Conservation (phyloP, 2,329 filamentous ascomycete species). For the Thelonectria blattea region DNA sequence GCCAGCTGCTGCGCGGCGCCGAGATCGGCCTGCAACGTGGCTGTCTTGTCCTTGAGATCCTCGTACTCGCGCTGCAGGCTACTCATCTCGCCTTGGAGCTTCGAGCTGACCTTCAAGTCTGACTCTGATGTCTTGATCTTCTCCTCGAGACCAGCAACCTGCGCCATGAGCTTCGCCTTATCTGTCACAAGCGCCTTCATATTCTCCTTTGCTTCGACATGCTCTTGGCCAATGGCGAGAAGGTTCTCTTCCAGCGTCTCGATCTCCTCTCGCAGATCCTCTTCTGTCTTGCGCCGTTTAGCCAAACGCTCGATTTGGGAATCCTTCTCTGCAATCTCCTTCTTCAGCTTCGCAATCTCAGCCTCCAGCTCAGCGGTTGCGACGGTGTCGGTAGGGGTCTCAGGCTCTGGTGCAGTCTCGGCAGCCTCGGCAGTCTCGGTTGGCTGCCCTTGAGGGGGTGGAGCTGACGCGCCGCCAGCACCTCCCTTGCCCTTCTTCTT, state of each 20-base stretch:
- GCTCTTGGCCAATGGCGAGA: conserved; percentile 78
- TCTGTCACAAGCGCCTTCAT: conserved; percentile 74
- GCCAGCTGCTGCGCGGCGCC: conserved; percentile 86
- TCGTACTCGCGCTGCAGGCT: conserved; percentile 62
- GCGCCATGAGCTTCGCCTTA: conserved; percentile 67
- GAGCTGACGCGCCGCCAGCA: conserved; percentile 51
- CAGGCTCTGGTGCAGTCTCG: conserved; percentile 43
- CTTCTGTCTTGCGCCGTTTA: conserved; percentile 74
- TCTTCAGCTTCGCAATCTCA: conserved; percentile 58
- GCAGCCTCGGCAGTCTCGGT: conserved; percentile 47
- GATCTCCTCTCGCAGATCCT: conserved; percentile 83
- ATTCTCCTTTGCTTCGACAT: conserved; percentile 81
- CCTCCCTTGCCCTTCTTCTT: conserved; percentile 88
- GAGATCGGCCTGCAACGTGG: conserved; percentile 79
- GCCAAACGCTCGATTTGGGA: conserved; percentile 74
- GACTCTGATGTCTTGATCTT: conserved; percentile 59
- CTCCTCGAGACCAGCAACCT: conserved; percentile 71
- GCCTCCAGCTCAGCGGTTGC: conserved; percentile 51
- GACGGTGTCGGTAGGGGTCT: conserved; percentile 34
- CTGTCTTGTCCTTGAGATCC: conserved; percentile 72
- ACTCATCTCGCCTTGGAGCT: conserved; percentile 67
- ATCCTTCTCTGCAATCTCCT: conserved; percentile 69
- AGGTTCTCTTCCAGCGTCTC: conserved; percentile 83
- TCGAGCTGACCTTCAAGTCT: conserved; percentile 53
- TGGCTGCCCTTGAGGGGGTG: conserved; percentile 39